A percentile compares a stretch with the other conserved stretches of the same genome.
These are phyloP conservation scores for Fagus sylvatica DNA, from an alignment of 306 rosid genomes.

Conservation along the genomic window DNA sequence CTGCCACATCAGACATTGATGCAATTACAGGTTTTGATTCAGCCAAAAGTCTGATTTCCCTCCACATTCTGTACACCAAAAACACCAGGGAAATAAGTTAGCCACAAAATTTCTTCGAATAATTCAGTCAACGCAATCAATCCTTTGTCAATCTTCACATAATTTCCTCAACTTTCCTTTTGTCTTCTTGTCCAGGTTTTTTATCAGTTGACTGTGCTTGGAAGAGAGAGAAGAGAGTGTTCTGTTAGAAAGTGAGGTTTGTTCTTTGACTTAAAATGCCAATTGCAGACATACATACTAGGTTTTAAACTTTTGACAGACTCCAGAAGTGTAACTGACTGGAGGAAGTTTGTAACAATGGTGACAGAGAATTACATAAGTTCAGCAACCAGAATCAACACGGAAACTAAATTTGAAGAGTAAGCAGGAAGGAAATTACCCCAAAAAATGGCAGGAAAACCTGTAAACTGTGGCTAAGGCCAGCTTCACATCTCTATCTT, in stretches of 20 bases:
- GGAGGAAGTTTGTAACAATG: not conserved
- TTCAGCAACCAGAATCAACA: not conserved
- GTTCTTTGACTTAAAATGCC: not conserved
- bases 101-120: not conserved
- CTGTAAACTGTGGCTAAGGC: not conserved
- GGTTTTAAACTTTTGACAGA: not conserved
- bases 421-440: not conserved
- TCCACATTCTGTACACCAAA: constrained; percentile 83
- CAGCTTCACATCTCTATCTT: not conserved
- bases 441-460: not conserved
- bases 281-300: not conserved
- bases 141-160: not conserved
- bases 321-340: not conserved
- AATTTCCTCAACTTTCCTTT: not conserved
- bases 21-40: constrained; percentile 89
- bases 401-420: not conserved
- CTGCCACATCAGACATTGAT: constrained; percentile 97
- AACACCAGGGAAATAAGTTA: constrained; percentile 21
- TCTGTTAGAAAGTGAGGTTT: not conserved
- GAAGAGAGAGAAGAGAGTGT: not conserved
- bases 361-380: not conserved
- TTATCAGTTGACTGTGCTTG: not conserved
- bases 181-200: not conserved
- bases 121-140: not conserved
- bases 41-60: constrained; percentile 95